A percentile compares a stretch with the other conserved stretches of the same genome.
Evolutionary conservation across 495 filamentous ascomycete genomes (phyloP).

Genomic region (Lasiosphaeria miniovina): DNA sequence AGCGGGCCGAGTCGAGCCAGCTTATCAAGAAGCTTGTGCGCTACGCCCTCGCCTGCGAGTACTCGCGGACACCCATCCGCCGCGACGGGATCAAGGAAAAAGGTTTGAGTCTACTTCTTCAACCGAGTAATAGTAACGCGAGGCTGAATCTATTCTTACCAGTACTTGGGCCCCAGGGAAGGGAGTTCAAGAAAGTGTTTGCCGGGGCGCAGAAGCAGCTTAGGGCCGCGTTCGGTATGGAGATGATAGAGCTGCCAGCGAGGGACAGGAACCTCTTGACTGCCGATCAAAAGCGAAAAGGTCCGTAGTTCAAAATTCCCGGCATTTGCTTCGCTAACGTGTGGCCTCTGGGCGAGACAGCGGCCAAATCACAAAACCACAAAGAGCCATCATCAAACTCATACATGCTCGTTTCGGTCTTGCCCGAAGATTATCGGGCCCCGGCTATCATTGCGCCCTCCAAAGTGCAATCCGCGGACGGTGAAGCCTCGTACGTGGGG

Average conservation of each 20-base stretch:
- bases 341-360: constrained; percentile 15
- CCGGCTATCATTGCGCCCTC: constrained; percentile 67
- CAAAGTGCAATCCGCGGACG: constrained; percentile 55
- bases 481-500: constrained; percentile 75
- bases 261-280: constrained; percentile 83
- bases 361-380: constrained; percentile 42
- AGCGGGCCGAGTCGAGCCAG: constrained; percentile 42
- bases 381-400: constrained; percentile 55
- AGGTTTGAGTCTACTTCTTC: constrained; percentile 39
- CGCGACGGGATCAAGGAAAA: constrained; percentile 75
- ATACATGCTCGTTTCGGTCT: constrained; percentile 70
- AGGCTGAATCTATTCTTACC: background rate
- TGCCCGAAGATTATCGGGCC: constrained; percentile 63
- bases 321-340: too few relatives aligned
- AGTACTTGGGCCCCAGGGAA: constrained; percentile 53
- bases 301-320: background rate
- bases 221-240: constrained; percentile 72
- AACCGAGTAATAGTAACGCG: background rate
- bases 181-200: constrained; percentile 69
- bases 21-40: constrained; percentile 87
- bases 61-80: constrained; percentile 71
- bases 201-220: constrained; percentile 64
- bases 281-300: constrained; percentile 67
- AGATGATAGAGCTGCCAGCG: constrained; percentile 74
- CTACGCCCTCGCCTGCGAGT: constrained; percentile 86